Evolutionary conservation across 805 yeast genomes (phyloP), one percentile per base, ranked within the genome.

Genomic region (Candida incommunis): DNA sequence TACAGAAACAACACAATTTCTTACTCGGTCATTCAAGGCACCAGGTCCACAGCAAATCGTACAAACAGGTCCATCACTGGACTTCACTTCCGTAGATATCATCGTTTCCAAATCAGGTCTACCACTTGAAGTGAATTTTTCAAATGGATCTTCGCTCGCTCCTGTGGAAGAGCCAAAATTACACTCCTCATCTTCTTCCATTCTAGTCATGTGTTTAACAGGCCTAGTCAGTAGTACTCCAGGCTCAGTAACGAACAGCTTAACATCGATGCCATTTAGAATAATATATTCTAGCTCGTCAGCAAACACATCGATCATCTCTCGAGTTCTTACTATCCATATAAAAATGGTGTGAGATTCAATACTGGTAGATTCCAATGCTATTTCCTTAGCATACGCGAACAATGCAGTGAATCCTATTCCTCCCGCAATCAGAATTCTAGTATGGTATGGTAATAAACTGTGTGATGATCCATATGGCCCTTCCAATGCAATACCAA

Each of bases 271-370:
- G 21, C 46, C 34, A 23, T 42, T 25, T 2, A 46, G 34, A 11
- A 51, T 48, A 37, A 72, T 50, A 35, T 53, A 49, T 4, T 45
- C 54, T 37, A 76, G 52, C 51, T 76, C 78, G 2, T 56, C 60
- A 3, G 50, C 43, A 51, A 75, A 75, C 75, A 75, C 75, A 15
- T 53, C 50, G 21, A 82, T 55, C 4, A 78, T 70, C 35, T 63
- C 62, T 47, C 67, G 64, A 29, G 76, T 74, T 45, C 79, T 66
- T 7, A 82, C 66, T 5, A 72, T 69, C 94, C 95, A 85, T 29
- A 72, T 61, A 45, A 83, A 66, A 46, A 74, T 70, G 24, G 66
- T 59, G 35, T 59, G 56, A 22, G 61, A 65, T 43, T 60, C 57
- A 20, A 23, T 26, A 4, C 20, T 7, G 21, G 29, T 16, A 2